Evolutionary conservation across 2,329 filamentous ascomycete species (phyloP).

Genomic region (Arthrocladium fulminans): DNA sequence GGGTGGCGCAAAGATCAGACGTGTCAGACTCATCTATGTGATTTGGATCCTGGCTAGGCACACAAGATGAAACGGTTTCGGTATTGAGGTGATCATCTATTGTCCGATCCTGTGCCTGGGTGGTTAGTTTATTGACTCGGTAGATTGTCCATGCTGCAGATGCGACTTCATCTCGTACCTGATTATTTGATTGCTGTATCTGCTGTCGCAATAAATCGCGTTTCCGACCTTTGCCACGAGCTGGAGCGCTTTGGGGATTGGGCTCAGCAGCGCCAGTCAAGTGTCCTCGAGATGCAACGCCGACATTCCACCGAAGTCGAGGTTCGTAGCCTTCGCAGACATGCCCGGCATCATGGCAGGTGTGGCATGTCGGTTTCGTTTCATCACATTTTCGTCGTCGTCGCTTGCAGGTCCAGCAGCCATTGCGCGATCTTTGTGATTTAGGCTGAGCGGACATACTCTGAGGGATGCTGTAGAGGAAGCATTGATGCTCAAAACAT

Average conservation of each 20-base stretch:
- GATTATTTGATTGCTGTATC: constrained; percentile 6
- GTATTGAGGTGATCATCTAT: too few species aligned
- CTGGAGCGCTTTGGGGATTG: constrained; percentile 20
- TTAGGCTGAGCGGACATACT: background rate
- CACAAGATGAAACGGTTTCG: too few species aligned
- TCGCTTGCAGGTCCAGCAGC: constrained; percentile 28
- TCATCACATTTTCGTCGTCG: constrained; percentile 26
- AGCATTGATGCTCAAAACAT: too few species aligned
- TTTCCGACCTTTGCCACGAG: constrained; percentile 23
- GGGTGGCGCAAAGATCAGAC: background rate
- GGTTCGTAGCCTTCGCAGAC: constrained; percentile 28
- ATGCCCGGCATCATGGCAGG: constrained; percentile 22
- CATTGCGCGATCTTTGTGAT: constrained; percentile 21
- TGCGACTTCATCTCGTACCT: background rate
- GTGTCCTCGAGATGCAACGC: constrained; percentile 27
- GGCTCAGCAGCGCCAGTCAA: constrained; percentile 27
- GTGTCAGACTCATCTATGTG: too few species aligned
- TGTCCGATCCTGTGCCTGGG: too few species aligned
- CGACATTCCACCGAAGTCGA: constrained; percentile 26
- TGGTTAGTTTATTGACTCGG: too few species aligned
- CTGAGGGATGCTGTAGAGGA: too few species aligned
- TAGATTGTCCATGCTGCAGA: background rate
- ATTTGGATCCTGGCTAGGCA: too few species aligned
- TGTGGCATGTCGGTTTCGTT: constrained; percentile 22
- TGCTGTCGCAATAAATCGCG: constrained; percentile 23